phyloP scores from a whole-genome alignment of 2,329 filamentous ascomycete genomes.

The Paramyrothecium sp. region DNA sequence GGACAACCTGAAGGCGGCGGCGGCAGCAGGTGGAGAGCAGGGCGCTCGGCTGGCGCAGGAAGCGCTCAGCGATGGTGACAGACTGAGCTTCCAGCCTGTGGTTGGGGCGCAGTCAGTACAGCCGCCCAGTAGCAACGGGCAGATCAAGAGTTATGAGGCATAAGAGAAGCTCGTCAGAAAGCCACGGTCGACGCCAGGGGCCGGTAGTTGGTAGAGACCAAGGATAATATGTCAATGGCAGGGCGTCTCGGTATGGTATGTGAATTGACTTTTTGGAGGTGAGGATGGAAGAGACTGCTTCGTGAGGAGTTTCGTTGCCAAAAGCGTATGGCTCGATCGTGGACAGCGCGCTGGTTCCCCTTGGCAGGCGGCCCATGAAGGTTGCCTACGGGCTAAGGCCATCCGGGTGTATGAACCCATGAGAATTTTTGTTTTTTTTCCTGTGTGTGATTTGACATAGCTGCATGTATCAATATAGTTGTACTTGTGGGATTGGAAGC shows the following conservation, averaged over 20 bases:
- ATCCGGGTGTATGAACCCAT: too few relatives aligned
- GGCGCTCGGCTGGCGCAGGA: slow-evolving; percentile 47
- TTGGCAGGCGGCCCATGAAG: too few relatives aligned
- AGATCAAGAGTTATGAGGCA: slow-evolving; percentile 57
- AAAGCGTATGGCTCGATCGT: background rate
- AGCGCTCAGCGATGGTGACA: slow-evolving; percentile 45
- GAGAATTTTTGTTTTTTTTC: background rate
- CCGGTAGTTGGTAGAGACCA: background rate
- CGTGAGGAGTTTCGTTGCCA: background rate
- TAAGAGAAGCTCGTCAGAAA: slow-evolving; percentile 23
- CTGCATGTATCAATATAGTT: background rate
- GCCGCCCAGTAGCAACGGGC: slow-evolving; percentile 53
- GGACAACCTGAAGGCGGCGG: slow-evolving; percentile 64
- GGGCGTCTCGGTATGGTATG: background rate
- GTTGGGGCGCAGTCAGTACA: slow-evolving; percentile 44
- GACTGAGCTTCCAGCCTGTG: slow-evolving; percentile 51
- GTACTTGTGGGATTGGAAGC: background rate
- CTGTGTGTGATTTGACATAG: background rate
- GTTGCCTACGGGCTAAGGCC: too few relatives aligned
- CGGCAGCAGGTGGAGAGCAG: slow-evolving; percentile 46
- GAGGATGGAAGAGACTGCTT: background rate
- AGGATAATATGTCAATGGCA: background rate
- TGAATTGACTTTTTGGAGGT: background rate
- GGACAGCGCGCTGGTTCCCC: background rate
- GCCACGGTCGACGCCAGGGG: background rate